Base-by-base conservation (phyloP, 805 yeast genomes). In the Saturnispora mendoncae region DNA sequence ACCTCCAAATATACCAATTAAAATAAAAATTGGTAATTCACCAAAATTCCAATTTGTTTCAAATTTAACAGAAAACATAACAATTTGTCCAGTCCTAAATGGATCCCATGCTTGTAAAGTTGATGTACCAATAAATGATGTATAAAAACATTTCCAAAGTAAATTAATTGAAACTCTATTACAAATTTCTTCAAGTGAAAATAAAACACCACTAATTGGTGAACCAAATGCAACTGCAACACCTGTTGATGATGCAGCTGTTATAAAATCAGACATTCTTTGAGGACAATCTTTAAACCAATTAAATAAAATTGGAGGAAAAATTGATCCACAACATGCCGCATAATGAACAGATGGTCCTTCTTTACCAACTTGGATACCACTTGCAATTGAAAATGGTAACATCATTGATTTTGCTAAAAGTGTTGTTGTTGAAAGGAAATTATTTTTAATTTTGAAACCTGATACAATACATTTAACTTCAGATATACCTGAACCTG, bases 281-380 rank as follows among this genome's bases (percentile, higher is more conserved):
- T 68, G 57, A 9, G 74, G 72, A 17, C 73, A 67, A 39, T 60
- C 61, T n/a, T 63, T 58, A 49, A 71, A 74, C 44, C 60, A 58
- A 18, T 54, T 53, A 5, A 44, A 31, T 43, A 80, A 68, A 33
- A 76, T 56, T 29, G 71, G 69, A 1, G 92, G 78, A 10, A 86
- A 65, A n/a, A 78, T 72, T 52, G 79, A 78, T 0, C 97, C 98
- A n/a, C 83, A 90, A 58, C 97, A 88, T 0, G 88, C 94, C 0
- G 98, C 97, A 60, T 90, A 92, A 61, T 92, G 99, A 10, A 92
- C 98, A 52, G 90, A 78, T 2, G 99, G 99, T 0, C 99, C 99
- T 57, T 92, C 99, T 61, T 92, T 92, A 18, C 99, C 99, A 5
- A 92, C 83, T 50, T 90, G 82, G 29, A 92, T 61, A 0, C 98